Conservation (phyloP, 192 early-diverging fungal genomes). For the Pilobolus umbonatus region DNA sequence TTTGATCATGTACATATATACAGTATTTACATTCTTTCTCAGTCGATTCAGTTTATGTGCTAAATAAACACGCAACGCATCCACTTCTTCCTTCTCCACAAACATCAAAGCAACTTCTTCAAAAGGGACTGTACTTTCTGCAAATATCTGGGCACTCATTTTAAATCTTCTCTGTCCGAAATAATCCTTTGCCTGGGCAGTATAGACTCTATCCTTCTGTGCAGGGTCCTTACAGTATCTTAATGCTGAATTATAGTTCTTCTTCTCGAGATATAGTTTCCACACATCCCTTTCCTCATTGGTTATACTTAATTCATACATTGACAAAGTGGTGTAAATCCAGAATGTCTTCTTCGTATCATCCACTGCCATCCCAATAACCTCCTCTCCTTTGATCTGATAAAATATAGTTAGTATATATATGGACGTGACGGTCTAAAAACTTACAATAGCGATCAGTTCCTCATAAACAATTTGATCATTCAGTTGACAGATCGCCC, state of each 20-base stretch:
- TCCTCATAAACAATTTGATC: conserved; percentile 84
- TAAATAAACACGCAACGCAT: conserved; percentile 77
- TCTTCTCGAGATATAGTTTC: conserved; percentile 79
- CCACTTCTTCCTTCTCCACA: conserved; percentile 48
- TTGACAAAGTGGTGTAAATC: conserved; percentile 77
- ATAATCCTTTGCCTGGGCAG: conserved; percentile 82
- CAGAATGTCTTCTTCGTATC: conserved; percentile 81
- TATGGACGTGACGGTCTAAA: no score
- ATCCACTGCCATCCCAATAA: conserved; percentile 72
- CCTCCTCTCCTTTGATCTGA: conserved; percentile 31
- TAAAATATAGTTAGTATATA: background rate
- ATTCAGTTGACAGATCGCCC: conserved; percentile 77
- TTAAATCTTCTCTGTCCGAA: conserved; percentile 69
- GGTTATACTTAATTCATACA: conserved; percentile 87
- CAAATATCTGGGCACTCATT: conserved; percentile 83
- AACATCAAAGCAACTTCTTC: conserved; percentile 91
- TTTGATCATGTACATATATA: background rate
- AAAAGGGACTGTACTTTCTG: conserved; percentile 73
- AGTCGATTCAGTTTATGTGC: conserved; percentile 67
- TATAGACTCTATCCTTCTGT: conserved; percentile 73
- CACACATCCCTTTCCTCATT: conserved; percentile 96
- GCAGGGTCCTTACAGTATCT: conserved; percentile 71
- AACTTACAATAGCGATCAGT: conserved; percentile 61
- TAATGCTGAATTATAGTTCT: conserved; percentile 79
- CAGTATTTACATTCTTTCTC: conserved; percentile 50